Base-by-base conservation (phyloP, 768 basidiomycete species). In the Psilocybe cyanescens region DNA sequence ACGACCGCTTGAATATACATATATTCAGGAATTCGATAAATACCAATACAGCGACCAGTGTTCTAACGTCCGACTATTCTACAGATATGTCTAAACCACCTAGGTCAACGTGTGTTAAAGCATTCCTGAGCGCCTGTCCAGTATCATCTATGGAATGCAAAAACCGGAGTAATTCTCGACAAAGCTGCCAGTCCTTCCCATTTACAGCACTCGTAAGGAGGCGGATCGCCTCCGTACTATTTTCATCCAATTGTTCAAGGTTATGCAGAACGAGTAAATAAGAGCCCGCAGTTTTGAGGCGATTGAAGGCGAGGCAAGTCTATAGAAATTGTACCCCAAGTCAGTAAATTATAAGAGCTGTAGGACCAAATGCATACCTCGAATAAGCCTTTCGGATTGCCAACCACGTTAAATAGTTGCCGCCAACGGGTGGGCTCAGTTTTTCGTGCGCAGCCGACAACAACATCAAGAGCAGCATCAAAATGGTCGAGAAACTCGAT, bases 401-500 rank as follows among this genome's bases (percentile, higher is more conserved):
- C 97, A 2, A 97, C 95, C 35, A 93, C 83, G 58, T 87, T 86
- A 72, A 99, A 99, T 44, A 99, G 77, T 57, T 89, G 84, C 49
- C 85, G 84, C 97, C 97, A 99, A 54, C 91, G 76, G 3, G 92
- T 89, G 71, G 96, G 84, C 75, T 99, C 97, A 5, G 94, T 98
- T 78, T 99, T 99, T 56, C 97, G 82, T 17, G 97, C 97, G 68
- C 97, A 98, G 4, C 92, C 90, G 8, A 98, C 96, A 11, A 99
- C 93, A 6, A 99, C 95, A 60, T 98, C 95, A 58, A 98, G 76
- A 5, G 91, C 85, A 55, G 86, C 91, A 62, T 96, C 92, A 70
- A 99, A 99, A 71, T 98, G 88, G 69, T 99, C 97, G 65, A 99
- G 77, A 69, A 99, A 98, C 64, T 94, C 92, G 63, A 99, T 81